These are phyloP conservation scores for Fomitopsis palustris DNA, from an alignment of 1,284 basidiomycete species.

Conservation along the genomic window DNA sequence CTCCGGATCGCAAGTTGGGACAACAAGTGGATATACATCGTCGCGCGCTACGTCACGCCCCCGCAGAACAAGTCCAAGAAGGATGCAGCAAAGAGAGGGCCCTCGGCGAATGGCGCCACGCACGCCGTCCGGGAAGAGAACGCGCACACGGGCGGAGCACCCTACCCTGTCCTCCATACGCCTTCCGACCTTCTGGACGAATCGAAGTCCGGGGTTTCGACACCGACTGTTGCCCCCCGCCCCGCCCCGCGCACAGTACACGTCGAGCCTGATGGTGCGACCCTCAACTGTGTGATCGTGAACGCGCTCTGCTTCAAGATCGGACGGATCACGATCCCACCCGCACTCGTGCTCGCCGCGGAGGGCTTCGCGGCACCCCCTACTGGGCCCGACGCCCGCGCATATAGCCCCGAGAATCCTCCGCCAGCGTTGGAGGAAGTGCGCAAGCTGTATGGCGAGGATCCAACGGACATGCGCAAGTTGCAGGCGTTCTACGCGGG, in stretches of 20 bases:
- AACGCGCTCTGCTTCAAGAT: conserved; percentile 74
- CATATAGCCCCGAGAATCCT: conserved; percentile 43
- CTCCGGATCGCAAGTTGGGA: conserved; percentile 73
- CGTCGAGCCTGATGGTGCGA: conserved; percentile 50
- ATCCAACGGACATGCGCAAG: conserved; percentile 32
- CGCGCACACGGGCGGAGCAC: conserved; percentile 20
- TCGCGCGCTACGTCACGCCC: conserved; percentile 65
- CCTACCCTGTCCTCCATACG: conserved; percentile 24
- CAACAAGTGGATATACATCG: conserved; percentile 81
- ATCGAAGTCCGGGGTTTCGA: conserved; percentile 11
- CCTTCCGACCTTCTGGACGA: conserved; percentile 22
- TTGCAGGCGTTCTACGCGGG: conserved; percentile 45
- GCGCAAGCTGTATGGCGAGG: conserved; percentile 32
- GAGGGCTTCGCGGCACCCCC: conserved; percentile 44
- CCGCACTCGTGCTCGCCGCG: conserved; percentile 50
- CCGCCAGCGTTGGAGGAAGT: conserved; percentile 52
- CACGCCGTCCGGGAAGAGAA: neutral
- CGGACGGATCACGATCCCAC: conserved; percentile 75
- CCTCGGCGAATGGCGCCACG: conserved; percentile 1
- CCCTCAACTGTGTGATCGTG: conserved; percentile 67
- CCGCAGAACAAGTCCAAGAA: conserved; percentile 36
- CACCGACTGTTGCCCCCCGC: conserved; percentile 4
- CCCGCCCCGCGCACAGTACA: conserved; percentile 22
- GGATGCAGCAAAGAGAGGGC: conserved; percentile 1
- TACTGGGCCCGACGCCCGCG: neutral